Conservation (phyloP, 2,329 filamentous ascomycete species). For the Coleophoma crateriformis region DNA sequence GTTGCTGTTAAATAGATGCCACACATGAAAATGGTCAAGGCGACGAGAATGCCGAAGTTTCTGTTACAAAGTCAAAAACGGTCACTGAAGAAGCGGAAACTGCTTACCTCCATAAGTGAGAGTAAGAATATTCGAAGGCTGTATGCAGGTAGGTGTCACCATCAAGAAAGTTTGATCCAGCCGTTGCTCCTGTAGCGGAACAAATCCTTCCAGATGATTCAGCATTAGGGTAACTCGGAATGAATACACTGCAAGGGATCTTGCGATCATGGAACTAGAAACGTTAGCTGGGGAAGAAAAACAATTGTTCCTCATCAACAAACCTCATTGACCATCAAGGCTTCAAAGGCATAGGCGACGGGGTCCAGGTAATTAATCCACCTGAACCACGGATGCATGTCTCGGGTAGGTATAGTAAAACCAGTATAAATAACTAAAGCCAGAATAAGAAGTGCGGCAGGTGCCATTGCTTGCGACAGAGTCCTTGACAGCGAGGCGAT, state of each 20-base stretch:
- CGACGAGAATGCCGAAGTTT: slow-evolving; percentile 66
- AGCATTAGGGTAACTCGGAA: slow-evolving; percentile 18
- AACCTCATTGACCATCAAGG: slow-evolving; percentile 83
- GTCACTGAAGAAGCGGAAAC: too few species aligned
- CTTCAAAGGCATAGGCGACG: slow-evolving; percentile 61
- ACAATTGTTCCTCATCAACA: slow-evolving; percentile 24
- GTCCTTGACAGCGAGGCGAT: slow-evolving; percentile 74
- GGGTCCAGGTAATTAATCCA: slow-evolving; percentile 68
- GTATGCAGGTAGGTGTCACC: slow-evolving; percentile 54
- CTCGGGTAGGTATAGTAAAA: slow-evolving; percentile 46
- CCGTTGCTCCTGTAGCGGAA: slow-evolving; percentile 48
- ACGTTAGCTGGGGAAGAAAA: background rate
- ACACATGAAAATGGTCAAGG: slow-evolving; percentile 56
- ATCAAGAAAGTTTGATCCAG: slow-evolving; percentile 45
- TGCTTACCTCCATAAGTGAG: slow-evolving; percentile 55
- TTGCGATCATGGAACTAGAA: slow-evolving; percentile 46
- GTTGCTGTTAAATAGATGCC: slow-evolving; percentile 53
- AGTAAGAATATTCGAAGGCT: slow-evolving; percentile 50
- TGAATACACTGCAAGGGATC: slow-evolving; percentile 17
- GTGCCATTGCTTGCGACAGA: slow-evolving; percentile 34
- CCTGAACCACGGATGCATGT: slow-evolving; percentile 50
- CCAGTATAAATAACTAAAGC: slow-evolving; percentile 34
- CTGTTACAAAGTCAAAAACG: slow-evolving; percentile 1
- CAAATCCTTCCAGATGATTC: slow-evolving; percentile 37
- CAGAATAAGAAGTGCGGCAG: slow-evolving; percentile 56